Evolutionary conservation across 1,284 basidiomycete genomes (phyloP), one percentile per base, ranked within the genome.

Genomic region (Cutaneotrichosporon cyanovorans): DNA sequence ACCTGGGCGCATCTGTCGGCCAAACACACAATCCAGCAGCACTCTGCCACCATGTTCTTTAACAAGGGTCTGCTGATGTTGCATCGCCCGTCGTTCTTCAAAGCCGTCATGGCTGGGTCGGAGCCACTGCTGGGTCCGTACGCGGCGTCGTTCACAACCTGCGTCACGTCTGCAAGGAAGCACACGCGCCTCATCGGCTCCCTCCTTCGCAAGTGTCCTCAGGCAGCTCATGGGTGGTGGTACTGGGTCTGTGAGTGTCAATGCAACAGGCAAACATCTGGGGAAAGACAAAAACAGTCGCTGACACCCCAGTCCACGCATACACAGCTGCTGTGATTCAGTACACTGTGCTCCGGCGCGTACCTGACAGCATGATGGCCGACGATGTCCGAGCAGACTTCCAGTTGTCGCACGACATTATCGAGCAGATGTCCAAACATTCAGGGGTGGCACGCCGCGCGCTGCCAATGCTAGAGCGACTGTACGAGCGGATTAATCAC

Each of bases 321-420:
- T 59, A 55, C 43, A 59, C 56, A 2, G 51, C 55, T n/a, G 53
- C 53, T 3, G 51, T 57, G 4, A 59, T 59, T 34, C 56, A 57
- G 28, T 48, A 51, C 35, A 50, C 45, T 1, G 58, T 59, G 0
- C 28, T 59, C 30, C 45, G 56, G 4, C 53, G 53, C 4, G 54
- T 51, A 2, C 58, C 58, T 5, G 25, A 37, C 4, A 50, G 52
- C 44, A 57, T 59, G 50, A 53, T 59, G 50, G 53, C 52, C 10
- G 50, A 56, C 30, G 57, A 59, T 28, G 54, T 57, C 18, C 51
- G 55, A 8, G 42, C 46, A 25, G 52, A 56, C 44, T 59, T 59
- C 30, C 35, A 45, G 12, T 38, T 42, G 3, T 46, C 55, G 7
- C 42, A 46, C 39, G 43, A 50, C 28, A 49, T 57, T 11, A 47